Evolutionary conservation across 2,329 filamentous ascomycete genomes (phyloP), one percentile per base, ranked within the genome.

Genomic region (Alternaria metachromatica): DNA sequence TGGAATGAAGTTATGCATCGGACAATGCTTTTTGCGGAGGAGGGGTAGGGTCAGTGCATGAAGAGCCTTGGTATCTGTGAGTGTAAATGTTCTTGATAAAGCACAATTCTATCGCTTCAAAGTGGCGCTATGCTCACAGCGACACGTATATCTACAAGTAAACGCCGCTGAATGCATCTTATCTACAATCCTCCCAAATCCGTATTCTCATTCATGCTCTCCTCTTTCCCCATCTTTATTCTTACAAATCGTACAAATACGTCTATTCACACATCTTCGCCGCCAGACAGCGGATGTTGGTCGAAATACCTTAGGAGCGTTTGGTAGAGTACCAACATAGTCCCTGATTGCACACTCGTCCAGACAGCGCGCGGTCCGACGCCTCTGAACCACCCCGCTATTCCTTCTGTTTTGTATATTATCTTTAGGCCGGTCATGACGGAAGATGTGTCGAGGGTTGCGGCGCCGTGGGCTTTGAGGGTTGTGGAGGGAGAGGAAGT

Each of bases 261-360:
- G 9, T 51, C 25, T n/a, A 21, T 6, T 68, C 67, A 74, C 65
- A 68, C 62, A 41, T 72, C 70, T 12, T 65, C 64, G 10, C 41
- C 51, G 25, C 54, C 15, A 11, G 55, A 37, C 5, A 84, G 73
- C 15, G 82, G 81, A 72, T 84, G 82, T n/a, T 81, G 71, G 63
- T 94, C 91, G 69, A 98, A 86, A 80, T 90, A 88, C 74, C 91
- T 90, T 76, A 98, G 82, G 60, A 98, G 84, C 64, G 90, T 91
- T 82, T 98, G 95, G 80, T 98, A 98, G 79, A 97, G 84, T 72
- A 98, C 94, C 77, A 98, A 85, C 95, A 98, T 98, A 69, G 93
- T 97, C 45, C 94, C 92, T 76, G 92, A 97, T 83, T 99, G 96
- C 62, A 98, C 93, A 75, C 95, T 97, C 21, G 96, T 99, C 96